Conservation (phyloP, 495 filamentous ascomycete genomes). For the Pyrenopolyporus hunteri region DNA sequence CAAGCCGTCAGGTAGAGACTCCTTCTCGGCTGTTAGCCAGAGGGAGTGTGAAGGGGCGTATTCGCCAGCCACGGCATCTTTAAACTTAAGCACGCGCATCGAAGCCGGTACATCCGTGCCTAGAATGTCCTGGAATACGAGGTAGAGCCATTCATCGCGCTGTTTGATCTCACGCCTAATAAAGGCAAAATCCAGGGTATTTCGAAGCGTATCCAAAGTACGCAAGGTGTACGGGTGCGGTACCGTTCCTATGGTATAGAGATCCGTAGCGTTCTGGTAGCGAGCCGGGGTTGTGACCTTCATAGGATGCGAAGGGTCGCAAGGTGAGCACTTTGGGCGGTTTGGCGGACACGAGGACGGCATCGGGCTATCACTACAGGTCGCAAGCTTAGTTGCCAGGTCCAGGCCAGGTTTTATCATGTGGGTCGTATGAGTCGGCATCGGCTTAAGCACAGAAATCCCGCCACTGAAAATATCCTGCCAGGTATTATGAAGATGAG, state of each 20-base stretch:
- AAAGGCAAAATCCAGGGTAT: slow-evolving; percentile 65
- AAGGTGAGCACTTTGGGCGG: slow-evolving; percentile 71
- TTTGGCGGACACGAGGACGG: slow-evolving; percentile 89
- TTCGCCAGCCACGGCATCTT: slow-evolving; percentile 77
- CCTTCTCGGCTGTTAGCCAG: slow-evolving; percentile 80
- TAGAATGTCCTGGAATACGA: slow-evolving; percentile 73
- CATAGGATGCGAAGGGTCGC: slow-evolving; percentile 62
- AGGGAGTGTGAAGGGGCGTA: slow-evolving; percentile 63
- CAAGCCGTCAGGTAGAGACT: slow-evolving; percentile 63
- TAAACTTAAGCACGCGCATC: slow-evolving; percentile 73
- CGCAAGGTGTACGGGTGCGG: slow-evolving; percentile 89
- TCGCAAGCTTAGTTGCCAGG: slow-evolving; percentile 72
- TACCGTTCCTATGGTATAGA: slow-evolving; percentile 84
- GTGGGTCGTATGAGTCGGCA: slow-evolving; percentile 71
- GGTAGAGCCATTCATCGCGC: slow-evolving; percentile 82
- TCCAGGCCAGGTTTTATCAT: slow-evolving; percentile 71
- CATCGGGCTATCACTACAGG: slow-evolving; percentile 73
- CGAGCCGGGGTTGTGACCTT: slow-evolving; percentile 62
- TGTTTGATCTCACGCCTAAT: slow-evolving; percentile 72
- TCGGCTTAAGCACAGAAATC: slow-evolving; percentile 79
- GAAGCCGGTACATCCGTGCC: slow-evolving; percentile 64
- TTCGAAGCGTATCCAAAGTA: slow-evolving; percentile 57
- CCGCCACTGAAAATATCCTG: slow-evolving; percentile 76
- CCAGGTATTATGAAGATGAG: slow-evolving; percentile 86
- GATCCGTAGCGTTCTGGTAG: slow-evolving; percentile 64